Base-by-base conservation (phyloP, 169 alveolate species). In the Cryptosporidium viatorum region DNA sequence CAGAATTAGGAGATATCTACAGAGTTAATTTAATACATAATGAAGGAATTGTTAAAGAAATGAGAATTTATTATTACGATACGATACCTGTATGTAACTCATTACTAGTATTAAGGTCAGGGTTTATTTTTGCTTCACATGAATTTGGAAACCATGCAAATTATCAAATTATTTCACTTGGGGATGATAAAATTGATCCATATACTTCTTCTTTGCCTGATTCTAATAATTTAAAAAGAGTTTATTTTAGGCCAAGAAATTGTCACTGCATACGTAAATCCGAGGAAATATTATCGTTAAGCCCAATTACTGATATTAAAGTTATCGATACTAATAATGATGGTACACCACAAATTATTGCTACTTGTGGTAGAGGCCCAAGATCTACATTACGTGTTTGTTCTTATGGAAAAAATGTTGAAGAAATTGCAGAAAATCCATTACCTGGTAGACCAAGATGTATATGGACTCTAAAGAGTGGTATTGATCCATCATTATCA, bases 361-460 rank as follows among this genome's bases (percentile, higher is more conserved):
- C 94, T 71, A 93, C 96, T 62, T 97, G 99, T 80, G 99, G 99
- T 18, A 96, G 98, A 84, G 99, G 99, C 43, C 97, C 98, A 8
- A 95, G 99, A 75, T 95, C 99, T 45, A 92, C 98, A 65, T 89
- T 99, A 73, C 95, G 99, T 75, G 94, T 97, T 2, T 87, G 98
- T 85, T 96, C 99, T 84, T 98, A 97, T 84, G 99, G 99, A n/a
- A 91, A 98, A 60, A 95, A 96, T 65, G 98, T 97, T 43, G 98
- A 96, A 87, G 99, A 98, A 93, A 91, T 98, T 91, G 99, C 99
- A 5, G 97, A 92, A 80, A 94, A 96, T 68, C 98, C 96, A 85
- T 94, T 98, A 68, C 99, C 99, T 7, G 99, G 98, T 0, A 94
- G 96, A 60, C 99, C 99, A 14, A 92, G 95, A 62, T 98, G 97